Percentiles rank a stretch among this genome's conserved stretches.
phyloP scores from a whole-genome alignment of 2,329 filamentous ascomycete species.

The Elsinoe ampelina region DNA sequence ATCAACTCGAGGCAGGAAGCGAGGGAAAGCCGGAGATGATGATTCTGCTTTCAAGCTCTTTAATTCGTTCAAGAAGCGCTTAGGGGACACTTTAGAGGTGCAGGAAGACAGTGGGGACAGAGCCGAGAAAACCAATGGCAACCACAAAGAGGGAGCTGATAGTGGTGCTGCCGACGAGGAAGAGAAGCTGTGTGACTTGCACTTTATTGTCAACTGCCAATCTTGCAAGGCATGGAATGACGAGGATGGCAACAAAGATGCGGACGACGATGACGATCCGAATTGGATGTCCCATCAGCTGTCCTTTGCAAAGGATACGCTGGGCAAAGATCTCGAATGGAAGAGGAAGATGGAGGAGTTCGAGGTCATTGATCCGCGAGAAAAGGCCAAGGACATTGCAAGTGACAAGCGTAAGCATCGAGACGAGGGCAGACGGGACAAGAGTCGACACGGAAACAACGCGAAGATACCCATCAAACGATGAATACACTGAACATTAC shows the following conservation, averaged over 20 bases:
- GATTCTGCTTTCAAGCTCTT: slow-evolving; percentile 57
- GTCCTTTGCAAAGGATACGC: slow-evolving; percentile 76
- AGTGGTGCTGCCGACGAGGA: slow-evolving; percentile 51
- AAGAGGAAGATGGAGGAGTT: slow-evolving; percentile 78
- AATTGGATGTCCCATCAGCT: slow-evolving; percentile 83
- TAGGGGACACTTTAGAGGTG: slow-evolving; percentile 42
- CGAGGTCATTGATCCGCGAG: slow-evolving; percentile 87
- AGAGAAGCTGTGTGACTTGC: slow-evolving; percentile 73
- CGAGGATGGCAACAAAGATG: slow-evolving; percentile 51
- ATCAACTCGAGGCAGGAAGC: slow-evolving; percentile 61
- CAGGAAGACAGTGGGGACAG: not conserved
- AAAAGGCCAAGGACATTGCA: slow-evolving; percentile 53
- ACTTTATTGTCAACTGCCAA: slow-evolving; percentile 93
- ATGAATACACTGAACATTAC: slow-evolving; percentile 6
- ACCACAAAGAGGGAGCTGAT: slow-evolving; percentile 1
- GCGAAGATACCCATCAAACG: slow-evolving; percentile 1
- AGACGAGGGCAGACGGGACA: slow-evolving; percentile 18
- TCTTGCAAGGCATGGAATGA: slow-evolving; percentile 83
- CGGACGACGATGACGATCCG: slow-evolving; percentile 42
- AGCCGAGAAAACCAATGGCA: not conserved
- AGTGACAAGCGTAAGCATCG: slow-evolving; percentile 52
- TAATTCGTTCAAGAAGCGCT: slow-evolving; percentile 67
- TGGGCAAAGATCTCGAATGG: slow-evolving; percentile 86
- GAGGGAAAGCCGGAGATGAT: slow-evolving; percentile 42
- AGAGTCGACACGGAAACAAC: not conserved